These are phyloP conservation scores for Arthrocladium fulminans DNA, from an alignment of 2,329 filamentous ascomycete genomes.

Conservation along the genomic window DNA sequence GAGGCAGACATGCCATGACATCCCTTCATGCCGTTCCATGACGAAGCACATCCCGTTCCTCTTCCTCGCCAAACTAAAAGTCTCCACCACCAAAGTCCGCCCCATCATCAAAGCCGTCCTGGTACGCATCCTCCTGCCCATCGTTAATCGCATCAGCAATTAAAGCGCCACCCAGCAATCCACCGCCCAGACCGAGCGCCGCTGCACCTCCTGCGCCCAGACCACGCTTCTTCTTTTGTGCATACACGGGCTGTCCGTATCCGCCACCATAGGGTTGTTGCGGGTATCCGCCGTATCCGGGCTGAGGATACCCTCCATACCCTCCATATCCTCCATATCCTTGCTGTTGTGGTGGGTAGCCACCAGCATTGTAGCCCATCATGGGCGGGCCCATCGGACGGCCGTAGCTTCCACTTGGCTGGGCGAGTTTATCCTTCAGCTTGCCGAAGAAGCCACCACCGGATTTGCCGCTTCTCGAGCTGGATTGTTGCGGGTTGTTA, in stretches of 20 bases:
- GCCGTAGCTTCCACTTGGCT: conserved; percentile 18
- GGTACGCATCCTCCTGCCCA: conserved; percentile 50
- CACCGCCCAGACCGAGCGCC: conserved; percentile 70
- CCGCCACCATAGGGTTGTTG: conserved; percentile 21
- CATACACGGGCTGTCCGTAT: conserved; percentile 22
- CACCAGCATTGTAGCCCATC: conserved; percentile 8
- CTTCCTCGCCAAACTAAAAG: too few species aligned
- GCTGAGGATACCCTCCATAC: conserved; percentile 27
- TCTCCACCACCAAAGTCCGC: too few species aligned
- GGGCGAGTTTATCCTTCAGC: conserved; percentile 38
- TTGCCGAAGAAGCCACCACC: conserved; percentile 43
- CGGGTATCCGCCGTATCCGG: conserved; percentile 25
- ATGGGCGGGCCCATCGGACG: not conserved
- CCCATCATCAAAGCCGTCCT: conserved; percentile 38
- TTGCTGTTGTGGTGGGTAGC: conserved; percentile 21
- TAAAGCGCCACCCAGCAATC: conserved; percentile 67
- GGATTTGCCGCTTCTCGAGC: conserved; percentile 31
- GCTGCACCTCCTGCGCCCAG: conserved; percentile 66
- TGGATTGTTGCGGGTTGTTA: conserved; percentile 29
- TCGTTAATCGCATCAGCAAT: conserved; percentile 60
- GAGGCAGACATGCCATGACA: too few species aligned
- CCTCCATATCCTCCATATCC: conserved; percentile 28
- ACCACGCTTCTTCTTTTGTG: conserved; percentile 34
- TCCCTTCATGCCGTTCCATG: not conserved
- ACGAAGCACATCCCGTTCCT: not conserved